These are phyloP conservation scores for Xylariaceae sp. DNA, from an alignment of 2,329 filamentous ascomycete species.

Conservation along the genomic window DNA sequence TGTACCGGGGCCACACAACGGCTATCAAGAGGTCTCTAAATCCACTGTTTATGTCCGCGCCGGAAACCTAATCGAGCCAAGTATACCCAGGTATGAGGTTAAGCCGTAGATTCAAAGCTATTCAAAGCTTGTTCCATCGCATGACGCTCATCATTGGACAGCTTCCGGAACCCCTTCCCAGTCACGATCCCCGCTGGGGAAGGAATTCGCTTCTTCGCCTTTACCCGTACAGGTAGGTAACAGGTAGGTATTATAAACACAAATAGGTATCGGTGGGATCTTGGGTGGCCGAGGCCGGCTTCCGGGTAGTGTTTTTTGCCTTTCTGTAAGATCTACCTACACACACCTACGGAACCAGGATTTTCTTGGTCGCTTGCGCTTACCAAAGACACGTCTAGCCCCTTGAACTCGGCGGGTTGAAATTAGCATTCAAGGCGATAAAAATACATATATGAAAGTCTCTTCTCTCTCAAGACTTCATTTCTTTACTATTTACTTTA, in stretches of 20 bases:
- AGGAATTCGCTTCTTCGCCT: slow-evolving; percentile 15
- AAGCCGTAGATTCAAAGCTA: no score
- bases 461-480: background rate
- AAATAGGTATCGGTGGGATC: background rate
- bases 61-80: background rate
- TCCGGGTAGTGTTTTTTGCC: background rate
- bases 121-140: slow-evolving; percentile 3
- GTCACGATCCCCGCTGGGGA: slow-evolving; percentile 4
- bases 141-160: slow-evolving; percentile 12
- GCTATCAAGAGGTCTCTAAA: background rate
- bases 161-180: background rate
- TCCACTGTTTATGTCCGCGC: slow-evolving; percentile 20
- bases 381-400: background rate
- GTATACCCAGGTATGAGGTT: no score
- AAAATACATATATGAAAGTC: background rate
- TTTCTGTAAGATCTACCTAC: background rate
- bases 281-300: background rate
- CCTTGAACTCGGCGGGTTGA: background rate
- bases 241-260: no score
- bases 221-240: no score
- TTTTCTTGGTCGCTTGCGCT: background rate
- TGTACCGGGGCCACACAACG: slow-evolving; percentile 4
- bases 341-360: background rate
- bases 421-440: background rate
- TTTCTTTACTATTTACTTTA: background rate